Evolutionary conservation across 169 alveolate species (phyloP), one percentile per base, ranked within the genome.

Genomic region (Eimeria maxima): DNA sequence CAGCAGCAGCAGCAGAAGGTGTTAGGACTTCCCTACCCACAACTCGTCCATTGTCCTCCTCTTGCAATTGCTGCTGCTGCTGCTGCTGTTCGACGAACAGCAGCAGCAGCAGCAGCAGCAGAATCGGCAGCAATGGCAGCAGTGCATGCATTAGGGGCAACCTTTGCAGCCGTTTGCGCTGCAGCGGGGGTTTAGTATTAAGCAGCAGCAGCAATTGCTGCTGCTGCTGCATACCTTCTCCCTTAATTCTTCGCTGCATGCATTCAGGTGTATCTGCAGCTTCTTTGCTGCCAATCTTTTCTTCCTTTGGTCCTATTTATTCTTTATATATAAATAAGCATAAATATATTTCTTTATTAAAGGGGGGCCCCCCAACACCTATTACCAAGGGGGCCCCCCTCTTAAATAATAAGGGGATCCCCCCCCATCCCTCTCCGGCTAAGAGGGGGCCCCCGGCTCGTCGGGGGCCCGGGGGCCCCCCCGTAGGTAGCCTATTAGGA

Each of bases 191-290:
- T 11, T 22, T 65, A 29, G 33, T 65, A 10, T 18, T 22, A 14
- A 65, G 76, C 76, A 65, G n/a, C 76, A 65, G 18, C 29, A 65
- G 76, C 84, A 33, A 50, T 20, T 73, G 84, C 84, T 73, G 84
- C 84, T 33, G 84, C 84, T 73, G 84, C 84, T 73, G 22, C 50
- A 7, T 38, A 16, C 84, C 84, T 16, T 50, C 84, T 44, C 84
- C 84, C 6, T 29, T 73, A 18, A 18, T 73, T 22, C 53, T 73
- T 5, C 24, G 53, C 29, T 73, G 84, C 22, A 1, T 73, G 13
- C 84, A 73, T 44, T 27, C 55, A 13, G 45, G 53, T 27, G 84
- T 50, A 5, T 50, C 57, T 50, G 57, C 57, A 7, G 57, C 57
- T 50, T 5, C 5, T 5, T 11, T 50, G 57, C 22, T 7, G 13